These are phyloP conservation scores for Podila epigama DNA, from an alignment of 192 early-diverging fungal species.

Conservation along the genomic window DNA sequence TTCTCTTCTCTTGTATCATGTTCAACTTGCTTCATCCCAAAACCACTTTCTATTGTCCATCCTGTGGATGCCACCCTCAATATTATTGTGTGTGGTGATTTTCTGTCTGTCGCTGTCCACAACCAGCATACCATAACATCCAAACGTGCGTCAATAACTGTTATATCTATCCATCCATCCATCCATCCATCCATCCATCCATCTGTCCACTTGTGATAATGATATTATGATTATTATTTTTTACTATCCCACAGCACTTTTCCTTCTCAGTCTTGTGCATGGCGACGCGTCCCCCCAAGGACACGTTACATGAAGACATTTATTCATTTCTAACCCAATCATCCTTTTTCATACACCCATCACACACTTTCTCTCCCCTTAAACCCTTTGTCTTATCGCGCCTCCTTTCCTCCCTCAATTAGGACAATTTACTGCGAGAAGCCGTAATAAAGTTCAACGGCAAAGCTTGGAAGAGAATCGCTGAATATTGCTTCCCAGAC, in stretches of 20 bases:
- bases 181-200: background rate
- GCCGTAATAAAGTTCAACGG: constrained; percentile 49
- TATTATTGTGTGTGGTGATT: background rate
- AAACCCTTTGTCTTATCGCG: background rate
- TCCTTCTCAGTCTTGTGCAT: background rate
- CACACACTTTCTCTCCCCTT: background rate
- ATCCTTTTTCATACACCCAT: background rate
- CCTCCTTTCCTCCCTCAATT: background rate
- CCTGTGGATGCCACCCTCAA: background rate
- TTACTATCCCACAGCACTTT: background rate
- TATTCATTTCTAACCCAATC: no score
- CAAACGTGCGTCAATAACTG: background rate
- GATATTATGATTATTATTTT: background rate
- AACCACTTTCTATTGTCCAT: background rate
- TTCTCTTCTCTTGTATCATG: background rate
- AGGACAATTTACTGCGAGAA: constrained; percentile 41
- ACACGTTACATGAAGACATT: no score
- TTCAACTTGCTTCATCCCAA: background rate
- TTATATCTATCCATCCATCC: background rate
- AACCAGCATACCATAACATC: background rate
- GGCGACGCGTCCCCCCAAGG: background rate
- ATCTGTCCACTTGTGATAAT: no score
- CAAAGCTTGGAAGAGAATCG: constrained; percentile 49
- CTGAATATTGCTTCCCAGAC: constrained; percentile 46
- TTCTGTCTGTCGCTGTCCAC: background rate